Evolutionary conservation across 345 rosid species (phyloP).

Genomic region (Excoecaria cochinchinensis): DNA sequence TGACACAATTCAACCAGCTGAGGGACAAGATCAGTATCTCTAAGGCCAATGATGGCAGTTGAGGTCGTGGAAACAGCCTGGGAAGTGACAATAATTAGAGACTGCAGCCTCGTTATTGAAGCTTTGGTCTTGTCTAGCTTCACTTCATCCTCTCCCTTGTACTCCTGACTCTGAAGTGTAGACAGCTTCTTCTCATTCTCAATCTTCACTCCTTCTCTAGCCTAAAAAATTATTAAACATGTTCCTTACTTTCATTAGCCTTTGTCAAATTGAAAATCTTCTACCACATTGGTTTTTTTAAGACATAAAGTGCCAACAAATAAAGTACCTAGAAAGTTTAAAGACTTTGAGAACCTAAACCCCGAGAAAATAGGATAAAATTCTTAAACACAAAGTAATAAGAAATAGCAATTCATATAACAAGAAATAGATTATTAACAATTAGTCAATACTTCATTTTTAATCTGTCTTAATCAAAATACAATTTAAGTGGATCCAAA

Average conservation of each 20-base stretch:
- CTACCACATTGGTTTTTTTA: background rate
- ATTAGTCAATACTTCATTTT: background rate
- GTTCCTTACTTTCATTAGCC: conserved; percentile 10
- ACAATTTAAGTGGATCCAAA: no score
- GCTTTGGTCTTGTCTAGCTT: conserved; percentile 90
- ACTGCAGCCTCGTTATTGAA: conserved; percentile 67
- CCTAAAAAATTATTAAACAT: conserved; percentile 38
- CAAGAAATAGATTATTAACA: background rate
- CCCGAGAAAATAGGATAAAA: no score
- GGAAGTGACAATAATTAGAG: conserved; percentile 74
- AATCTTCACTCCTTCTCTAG: conserved; percentile 87
- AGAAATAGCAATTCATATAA: background rate
- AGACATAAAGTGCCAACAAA: background rate
- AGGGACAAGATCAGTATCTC: conserved; percentile 91
- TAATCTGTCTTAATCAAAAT: no score
- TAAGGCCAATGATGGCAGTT: conserved; percentile 65
- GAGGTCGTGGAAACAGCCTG: conserved; percentile 92
- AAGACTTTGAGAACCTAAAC: no score
- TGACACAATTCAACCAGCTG: conserved; percentile 88
- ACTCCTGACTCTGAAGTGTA: conserved; percentile 84
- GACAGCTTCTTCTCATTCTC: conserved; percentile 85
- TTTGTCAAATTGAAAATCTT: background rate
- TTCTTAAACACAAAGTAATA: no score
- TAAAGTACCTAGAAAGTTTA: background rate
- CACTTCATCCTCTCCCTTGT: conserved; percentile 77